Conservation (phyloP, 176 grass and related monocot species). For the Themeda triandra region DNA sequence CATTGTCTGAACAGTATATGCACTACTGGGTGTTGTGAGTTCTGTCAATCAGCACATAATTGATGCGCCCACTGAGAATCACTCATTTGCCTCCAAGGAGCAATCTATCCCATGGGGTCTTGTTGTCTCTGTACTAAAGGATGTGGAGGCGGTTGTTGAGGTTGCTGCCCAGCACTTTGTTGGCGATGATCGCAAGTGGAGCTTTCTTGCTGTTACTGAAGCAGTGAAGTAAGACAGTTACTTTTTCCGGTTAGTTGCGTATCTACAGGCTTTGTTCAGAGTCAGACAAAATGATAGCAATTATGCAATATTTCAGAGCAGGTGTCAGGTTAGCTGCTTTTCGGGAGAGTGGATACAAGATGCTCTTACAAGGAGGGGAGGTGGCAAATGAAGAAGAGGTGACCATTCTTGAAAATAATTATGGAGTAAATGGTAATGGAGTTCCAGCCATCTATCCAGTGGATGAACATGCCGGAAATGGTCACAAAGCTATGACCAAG, state of each 20-base stretch:
- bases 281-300: constrained; percentile 2
- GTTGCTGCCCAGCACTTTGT: constrained; percentile 82
- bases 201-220: constrained; percentile 79
- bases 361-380: constrained; percentile 97
- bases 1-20: constrained; percentile 69
- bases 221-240: constrained; percentile 70
- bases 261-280: constrained; percentile 13
- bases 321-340: constrained; percentile 84
- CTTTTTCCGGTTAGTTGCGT: background rate
- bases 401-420: constrained; percentile 34
- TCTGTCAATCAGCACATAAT: constrained; percentile 97
- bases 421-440: constrained; percentile 36
- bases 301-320: constrained; percentile 44
- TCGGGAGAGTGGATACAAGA: constrained; percentile 80
- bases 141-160: constrained; percentile 89
- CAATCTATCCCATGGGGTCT: constrained; percentile 73
- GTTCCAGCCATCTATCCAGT: constrained; percentile 25
- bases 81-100: constrained; percentile 30
- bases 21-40: constrained; percentile 83
- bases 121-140: constrained; percentile 78
- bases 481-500: constrained; percentile 27
- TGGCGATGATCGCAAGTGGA: constrained; percentile 87
- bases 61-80: constrained; percentile 45
- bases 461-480: constrained; percentile 47
- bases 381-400: constrained; percentile 52